phyloP scores from a whole-genome alignment of 768 basidiomycete species.

The Lentinula sp. region DNA sequence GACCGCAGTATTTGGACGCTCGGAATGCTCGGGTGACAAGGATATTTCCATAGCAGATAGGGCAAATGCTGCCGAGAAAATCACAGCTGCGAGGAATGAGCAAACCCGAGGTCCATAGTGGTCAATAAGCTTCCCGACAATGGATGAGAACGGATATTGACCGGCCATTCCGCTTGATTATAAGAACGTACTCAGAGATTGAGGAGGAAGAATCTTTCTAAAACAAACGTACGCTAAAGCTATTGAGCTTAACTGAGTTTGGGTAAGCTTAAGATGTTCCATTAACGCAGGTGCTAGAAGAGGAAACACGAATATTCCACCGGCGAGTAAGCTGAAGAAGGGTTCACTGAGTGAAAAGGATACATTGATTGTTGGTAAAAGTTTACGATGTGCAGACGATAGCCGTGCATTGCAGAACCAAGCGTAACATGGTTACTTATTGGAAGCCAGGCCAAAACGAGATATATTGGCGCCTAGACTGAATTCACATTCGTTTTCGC shows the following conservation, averaged over 20 bases:
- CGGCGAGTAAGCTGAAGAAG: constrained; percentile 58
- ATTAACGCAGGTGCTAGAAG: constrained; percentile 62
- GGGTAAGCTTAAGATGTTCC: constrained; percentile 54
- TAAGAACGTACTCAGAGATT: neutral
- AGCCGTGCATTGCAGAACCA: constrained; percentile 5
- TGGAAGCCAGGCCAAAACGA: neutral
- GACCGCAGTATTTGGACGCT: constrained; percentile 31
- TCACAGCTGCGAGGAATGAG: constrained; percentile 53
- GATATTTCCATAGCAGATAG: constrained; percentile 56
- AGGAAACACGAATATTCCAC: constrained; percentile 78
- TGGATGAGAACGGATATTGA: constrained; percentile 70
- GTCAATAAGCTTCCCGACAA: constrained; percentile 69
- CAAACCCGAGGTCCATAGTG: constrained; percentile 57
- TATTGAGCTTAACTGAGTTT: constrained; percentile 75
- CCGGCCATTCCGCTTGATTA: constrained; percentile 66
- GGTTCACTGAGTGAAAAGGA: neutral
- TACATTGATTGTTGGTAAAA: neutral
- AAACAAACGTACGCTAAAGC: constrained; percentile 55
- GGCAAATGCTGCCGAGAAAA: constrained; percentile 58
- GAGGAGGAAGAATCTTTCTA: neutral
- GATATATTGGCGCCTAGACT: neutral
- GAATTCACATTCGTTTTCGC: neutral
- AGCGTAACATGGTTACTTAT: neutral
- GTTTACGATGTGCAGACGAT: constrained; percentile 14
- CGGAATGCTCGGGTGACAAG: constrained; percentile 31